Evolutionary conservation across 2,329 filamentous ascomycete genomes (phyloP).

Genomic region (Phoma sp.): DNA sequence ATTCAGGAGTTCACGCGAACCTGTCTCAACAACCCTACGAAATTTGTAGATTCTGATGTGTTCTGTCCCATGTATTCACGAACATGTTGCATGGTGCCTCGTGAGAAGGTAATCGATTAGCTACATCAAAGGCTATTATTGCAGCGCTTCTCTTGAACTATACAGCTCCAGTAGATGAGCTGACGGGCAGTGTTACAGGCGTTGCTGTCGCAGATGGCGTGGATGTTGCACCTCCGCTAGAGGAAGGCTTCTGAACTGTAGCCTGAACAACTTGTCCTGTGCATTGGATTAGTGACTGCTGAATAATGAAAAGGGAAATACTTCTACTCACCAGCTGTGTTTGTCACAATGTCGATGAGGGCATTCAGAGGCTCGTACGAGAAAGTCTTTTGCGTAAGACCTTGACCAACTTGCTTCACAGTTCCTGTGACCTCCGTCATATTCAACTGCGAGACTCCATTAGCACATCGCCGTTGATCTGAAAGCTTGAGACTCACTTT

Average conservation of each 20-base stretch:
- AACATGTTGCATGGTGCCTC: no score
- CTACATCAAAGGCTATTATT: neutral
- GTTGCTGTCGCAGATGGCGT: constrained; percentile 35
- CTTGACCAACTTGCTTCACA: constrained; percentile 45
- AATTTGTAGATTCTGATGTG: no score
- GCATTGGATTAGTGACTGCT: neutral
- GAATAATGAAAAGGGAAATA: neutral
- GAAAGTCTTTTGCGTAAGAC: constrained; percentile 60
- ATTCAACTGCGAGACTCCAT: constrained; percentile 47
- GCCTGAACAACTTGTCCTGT: constrained; percentile 62
- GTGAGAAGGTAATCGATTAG: neutral
- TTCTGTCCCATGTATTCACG: no score
- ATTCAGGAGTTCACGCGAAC: no score
- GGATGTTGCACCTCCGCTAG: constrained; percentile 29
- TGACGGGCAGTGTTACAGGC: constrained; percentile 39
- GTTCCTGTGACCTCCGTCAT: constrained; percentile 60
- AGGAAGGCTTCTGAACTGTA: constrained; percentile 44
- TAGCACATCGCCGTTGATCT: neutral
- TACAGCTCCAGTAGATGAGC: constrained; percentile 30
- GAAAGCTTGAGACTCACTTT: constrained; percentile 29
- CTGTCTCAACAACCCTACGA: no score
- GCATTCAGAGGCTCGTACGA: constrained; percentile 58
- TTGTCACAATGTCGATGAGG: constrained; percentile 63
- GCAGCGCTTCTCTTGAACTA: constrained; percentile 1
- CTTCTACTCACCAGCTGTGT: constrained; percentile 47